A percentile compares a stretch with the other conserved stretches of the same genome.
Conservation (phyloP, 2,329 filamentous ascomycete genomes). For the Chrysosphaeria jannelii region DNA sequence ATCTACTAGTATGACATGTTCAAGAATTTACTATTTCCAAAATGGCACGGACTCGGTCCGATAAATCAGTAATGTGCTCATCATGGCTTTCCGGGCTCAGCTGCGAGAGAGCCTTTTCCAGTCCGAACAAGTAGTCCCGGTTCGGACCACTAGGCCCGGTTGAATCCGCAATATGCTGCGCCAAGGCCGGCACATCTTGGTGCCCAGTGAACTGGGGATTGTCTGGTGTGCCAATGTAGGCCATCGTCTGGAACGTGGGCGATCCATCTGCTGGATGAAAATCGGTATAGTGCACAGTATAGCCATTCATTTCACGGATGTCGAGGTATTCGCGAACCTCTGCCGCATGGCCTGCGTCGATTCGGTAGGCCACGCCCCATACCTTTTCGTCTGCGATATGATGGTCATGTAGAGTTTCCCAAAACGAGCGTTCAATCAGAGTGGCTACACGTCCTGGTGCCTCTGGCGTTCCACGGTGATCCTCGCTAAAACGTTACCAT, state of each 20-base stretch:
- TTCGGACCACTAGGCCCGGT: conserved; percentile 69
- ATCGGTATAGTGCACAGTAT: conserved; percentile 70
- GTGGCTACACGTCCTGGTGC: conserved; percentile 79
- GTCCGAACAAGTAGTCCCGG: conserved; percentile 56
- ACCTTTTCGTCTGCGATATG: conserved; percentile 33
- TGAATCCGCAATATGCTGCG: conserved; percentile 50
- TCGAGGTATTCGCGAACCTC: conserved; percentile 75
- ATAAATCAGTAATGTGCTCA: conserved; percentile 59
- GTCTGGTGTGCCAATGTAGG: conserved; percentile 81
- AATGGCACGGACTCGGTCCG: conserved; percentile 35
- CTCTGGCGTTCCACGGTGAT: conserved; percentile 76
- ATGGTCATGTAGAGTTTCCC: conserved; percentile 44
- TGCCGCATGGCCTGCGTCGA: conserved; percentile 36
- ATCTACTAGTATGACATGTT: too few species aligned
- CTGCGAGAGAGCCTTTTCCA: conserved; percentile 44
- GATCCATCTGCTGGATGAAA: conserved; percentile 33
- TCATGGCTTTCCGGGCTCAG: conserved; percentile 54
- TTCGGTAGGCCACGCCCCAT: conserved; percentile 85
- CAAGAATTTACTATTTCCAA: too few species aligned
- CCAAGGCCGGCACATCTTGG: conserved; percentile 49
- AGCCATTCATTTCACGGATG: conserved; percentile 91
- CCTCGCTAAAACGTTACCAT: conserved; percentile 33
- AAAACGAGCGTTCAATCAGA: conserved; percentile 58
- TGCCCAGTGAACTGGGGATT: conserved; percentile 80
- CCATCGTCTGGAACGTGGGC: conserved; percentile 24